phyloP scores from a whole-genome alignment of 306 rosid species.

The Crotalaria pallida region DNA sequence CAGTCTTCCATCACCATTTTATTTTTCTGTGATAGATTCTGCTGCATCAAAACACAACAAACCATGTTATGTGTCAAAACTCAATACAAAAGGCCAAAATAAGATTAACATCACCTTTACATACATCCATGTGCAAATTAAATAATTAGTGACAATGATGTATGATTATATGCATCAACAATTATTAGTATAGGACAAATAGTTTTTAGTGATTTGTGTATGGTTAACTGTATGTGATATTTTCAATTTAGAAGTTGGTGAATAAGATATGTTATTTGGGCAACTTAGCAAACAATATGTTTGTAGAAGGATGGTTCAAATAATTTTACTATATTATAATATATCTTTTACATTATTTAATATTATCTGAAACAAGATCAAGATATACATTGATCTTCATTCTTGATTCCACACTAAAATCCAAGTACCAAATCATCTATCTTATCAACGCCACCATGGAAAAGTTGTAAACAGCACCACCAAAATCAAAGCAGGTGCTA shows the following conservation, averaged over 20 bases:
- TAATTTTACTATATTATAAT: neutral
- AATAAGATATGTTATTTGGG: neutral
- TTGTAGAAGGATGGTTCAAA: too few species aligned
- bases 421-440: neutral
- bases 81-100: too few species aligned
- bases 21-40: neutral
- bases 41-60: neutral
- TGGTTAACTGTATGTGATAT: too few species aligned
- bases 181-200: too few species aligned
- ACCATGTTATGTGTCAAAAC: neutral
- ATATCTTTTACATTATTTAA: neutral
- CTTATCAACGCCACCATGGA: neutral
- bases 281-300: too few species aligned
- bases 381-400: neutral
- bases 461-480: neutral
- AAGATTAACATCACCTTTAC: too few species aligned
- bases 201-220: too few species aligned
- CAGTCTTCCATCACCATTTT: slow-evolving; percentile 45
- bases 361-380: slow-evolving; percentile 6
- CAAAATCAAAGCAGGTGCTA: too few species aligned
- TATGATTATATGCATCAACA: too few species aligned
- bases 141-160: neutral
- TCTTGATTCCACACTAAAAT: slow-evolving; percentile 4
- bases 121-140: too few species aligned
- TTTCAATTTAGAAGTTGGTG: too few species aligned